Evolutionary conservation across 805 yeast genomes (phyloP), one percentile per base, ranked within the genome.

Genomic region (Teunomyces tritomae): DNA sequence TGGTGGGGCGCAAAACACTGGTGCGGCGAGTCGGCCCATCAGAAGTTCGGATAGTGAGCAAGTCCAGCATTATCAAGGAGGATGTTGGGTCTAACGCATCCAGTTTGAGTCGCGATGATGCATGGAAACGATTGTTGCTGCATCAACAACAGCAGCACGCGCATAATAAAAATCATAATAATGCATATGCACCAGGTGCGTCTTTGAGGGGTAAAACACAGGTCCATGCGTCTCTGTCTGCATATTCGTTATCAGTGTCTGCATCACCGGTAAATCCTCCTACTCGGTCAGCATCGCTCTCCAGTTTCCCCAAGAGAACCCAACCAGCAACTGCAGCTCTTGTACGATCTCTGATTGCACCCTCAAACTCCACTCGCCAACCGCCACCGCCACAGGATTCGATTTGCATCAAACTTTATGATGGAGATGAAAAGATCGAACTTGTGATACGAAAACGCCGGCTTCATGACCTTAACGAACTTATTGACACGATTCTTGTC

Each of bases 401-500:
- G 5, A 26, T 44, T 28, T 40, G 44, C 32, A 16, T 51, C 27
- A 51, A 47, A 26, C 43, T 51, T 16, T 46, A 17, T 40, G 27
- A 49, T n/a, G 55, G 43, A 32, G n/a, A 39, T 8, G 41, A 40
- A 11, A 9, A 44, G 27, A 42, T 48, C 8, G 46, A 40, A 16
- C 34, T 52, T 13, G 28, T 39, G 34, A 32, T 59, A 43, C 49
- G 56, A 16, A 59, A 57, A 43, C 56, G 52, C 43, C 52, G 47
- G 44, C 47, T 56, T 16, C 45, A 43, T 13, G 53, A 48, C 42
- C 39, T 56, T 44, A 45, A 50, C 47, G 61, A 59, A 42, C 50
- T 59, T 14, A 45, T 54, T 29, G 52, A 57, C 35, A 48, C 55
- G 24, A 48, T 59, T 20, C 45, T 53, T 13, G 53, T 43, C 41